Conservation (phyloP, 2,329 filamentous ascomycete species). For the Botrytis galanthina region DNA sequence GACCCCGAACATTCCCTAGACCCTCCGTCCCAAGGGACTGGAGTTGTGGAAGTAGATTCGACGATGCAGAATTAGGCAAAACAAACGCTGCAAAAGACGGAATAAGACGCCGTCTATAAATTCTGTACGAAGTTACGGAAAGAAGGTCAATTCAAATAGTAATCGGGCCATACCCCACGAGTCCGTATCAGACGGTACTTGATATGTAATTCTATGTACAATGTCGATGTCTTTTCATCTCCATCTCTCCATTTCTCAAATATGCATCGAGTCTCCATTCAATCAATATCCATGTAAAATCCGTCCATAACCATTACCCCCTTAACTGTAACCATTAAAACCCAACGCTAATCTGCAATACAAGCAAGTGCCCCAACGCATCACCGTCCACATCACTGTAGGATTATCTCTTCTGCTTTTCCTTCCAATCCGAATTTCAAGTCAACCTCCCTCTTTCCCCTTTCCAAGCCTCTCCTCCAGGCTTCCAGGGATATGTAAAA, state of each 20-base stretch:
- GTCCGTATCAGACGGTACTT: not conserved
- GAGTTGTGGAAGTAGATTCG: not conserved
- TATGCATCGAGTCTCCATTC: constrained; percentile 6
- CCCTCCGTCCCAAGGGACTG: not conserved
- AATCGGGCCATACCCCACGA: not conserved
- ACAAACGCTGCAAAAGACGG: not conserved
- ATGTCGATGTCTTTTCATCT: constrained; percentile 8
- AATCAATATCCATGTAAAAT: constrained; percentile 16
- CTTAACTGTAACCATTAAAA: constrained; percentile 8
- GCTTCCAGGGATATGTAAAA: constrained; percentile 2
- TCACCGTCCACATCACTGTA: not conserved
- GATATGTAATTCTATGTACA: constrained; percentile 17
- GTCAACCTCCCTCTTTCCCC: not conserved
- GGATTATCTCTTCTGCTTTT: constrained; percentile 3
- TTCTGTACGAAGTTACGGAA: constrained; percentile 10
- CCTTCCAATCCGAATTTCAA: not conserved
- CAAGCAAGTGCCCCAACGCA: constrained; percentile 14
- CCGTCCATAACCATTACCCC: constrained; percentile 8
- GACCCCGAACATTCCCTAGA: not conserved
- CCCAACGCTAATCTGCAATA: constrained; percentile 16
- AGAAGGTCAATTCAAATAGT: constrained; percentile 13
- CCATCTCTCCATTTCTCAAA: constrained; percentile 10
- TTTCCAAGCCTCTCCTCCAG: not conserved
- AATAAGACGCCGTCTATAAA: not conserved
- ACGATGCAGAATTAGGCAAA: not conserved